Percentiles rank a stretch among this genome's conserved stretches.
These are phyloP conservation scores for Protomyces arabidopsidicola DNA, from an alignment of 1,139 yeast genomes.

Conservation along the genomic window DNA sequence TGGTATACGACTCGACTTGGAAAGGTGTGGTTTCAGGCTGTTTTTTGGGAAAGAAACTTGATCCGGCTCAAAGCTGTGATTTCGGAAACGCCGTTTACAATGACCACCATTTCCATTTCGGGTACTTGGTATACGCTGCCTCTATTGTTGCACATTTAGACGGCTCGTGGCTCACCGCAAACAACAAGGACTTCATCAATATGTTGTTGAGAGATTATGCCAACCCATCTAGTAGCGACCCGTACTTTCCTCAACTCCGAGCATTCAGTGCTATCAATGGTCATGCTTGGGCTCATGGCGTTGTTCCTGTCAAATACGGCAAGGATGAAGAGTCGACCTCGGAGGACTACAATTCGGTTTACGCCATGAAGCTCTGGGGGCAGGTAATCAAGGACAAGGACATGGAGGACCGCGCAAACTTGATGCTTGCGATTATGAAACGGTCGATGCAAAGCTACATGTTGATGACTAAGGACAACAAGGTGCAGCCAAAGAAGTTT, in stretches of 20 bases:
- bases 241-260: constrained; percentile 71
- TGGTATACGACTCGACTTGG: constrained; percentile 63
- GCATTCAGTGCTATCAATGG: constrained; percentile 78
- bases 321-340: constrained; percentile 75
- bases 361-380: constrained; percentile 82
- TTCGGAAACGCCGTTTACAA: constrained; percentile 68
- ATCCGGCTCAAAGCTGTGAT: constrained; percentile 47
- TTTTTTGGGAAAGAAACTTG: constrained; percentile 45
- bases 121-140: constrained; percentile 71
- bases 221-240: constrained; percentile 59
- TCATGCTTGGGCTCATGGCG: constrained; percentile 81
- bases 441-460: constrained; percentile 62
- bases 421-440: constrained; percentile 63
- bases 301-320: constrained; percentile 66
- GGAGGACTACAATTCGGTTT: constrained; percentile 62
- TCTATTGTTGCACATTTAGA: constrained; percentile 69
- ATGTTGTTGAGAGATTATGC: constrained; percentile 69
- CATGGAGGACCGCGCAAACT: constrained; percentile 71
- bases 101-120: constrained; percentile 80
- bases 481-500: constrained; percentile 54
- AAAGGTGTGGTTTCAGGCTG: constrained; percentile 62
- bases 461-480: constrained; percentile 54
- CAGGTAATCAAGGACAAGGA: constrained; percentile 59
- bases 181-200: constrained; percentile 62
- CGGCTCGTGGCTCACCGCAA: constrained; percentile 52